Percentiles rank a stretch among this genome's conserved stretches.
phyloP scores from a whole-genome alignment of 495 filamentous ascomycete genomes.

The Thermochaetoides thermophila region DNA sequence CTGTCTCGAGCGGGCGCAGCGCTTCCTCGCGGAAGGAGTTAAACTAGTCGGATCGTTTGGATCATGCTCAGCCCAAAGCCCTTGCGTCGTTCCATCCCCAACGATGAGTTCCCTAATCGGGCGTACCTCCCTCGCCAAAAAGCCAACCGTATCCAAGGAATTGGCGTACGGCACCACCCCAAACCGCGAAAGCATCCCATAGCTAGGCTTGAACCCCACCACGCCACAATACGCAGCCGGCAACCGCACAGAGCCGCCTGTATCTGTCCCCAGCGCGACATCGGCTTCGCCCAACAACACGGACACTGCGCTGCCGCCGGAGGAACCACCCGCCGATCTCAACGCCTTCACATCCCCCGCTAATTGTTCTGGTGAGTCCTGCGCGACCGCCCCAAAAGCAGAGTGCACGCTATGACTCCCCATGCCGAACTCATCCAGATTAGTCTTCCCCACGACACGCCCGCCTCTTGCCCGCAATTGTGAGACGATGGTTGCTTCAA shows the following conservation, averaged over 20 bases:
- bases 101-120: slow-evolving; percentile 42
- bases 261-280: slow-evolving; percentile 83
- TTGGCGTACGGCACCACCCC: slow-evolving; percentile 94
- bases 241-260: slow-evolving; percentile 81
- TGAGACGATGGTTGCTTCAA: slow-evolving; percentile 65
- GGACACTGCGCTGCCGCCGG: slow-evolving; percentile 83
- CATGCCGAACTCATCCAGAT: slow-evolving; percentile 98
- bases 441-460: slow-evolving; percentile 62
- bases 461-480: slow-evolving; percentile 51
- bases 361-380: slow-evolving; percentile 2
- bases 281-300: slow-evolving; percentile 57
- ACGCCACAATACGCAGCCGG: slow-evolving; percentile 83
- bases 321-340: slow-evolving; percentile 73
- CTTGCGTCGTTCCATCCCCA: slow-evolving; percentile 4
- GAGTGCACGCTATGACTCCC: slow-evolving; percentile 78
- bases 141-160: slow-evolving; percentile 84
- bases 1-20: slow-evolving; percentile 32
- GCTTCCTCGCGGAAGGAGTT: slow-evolving; percentile 34
- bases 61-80: slow-evolving; percentile 42
- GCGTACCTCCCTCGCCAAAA: slow-evolving; percentile 43
- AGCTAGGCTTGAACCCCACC: slow-evolving; percentile 83
- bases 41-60: slow-evolving; percentile 65
- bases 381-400: slow-evolving; percentile 47
- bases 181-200: slow-evolving; percentile 54
- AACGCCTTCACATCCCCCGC: too few species aligned